phyloP scores from a whole-genome alignment of 2,329 filamentous ascomycete genomes.

The Venturia nashicola region DNA sequence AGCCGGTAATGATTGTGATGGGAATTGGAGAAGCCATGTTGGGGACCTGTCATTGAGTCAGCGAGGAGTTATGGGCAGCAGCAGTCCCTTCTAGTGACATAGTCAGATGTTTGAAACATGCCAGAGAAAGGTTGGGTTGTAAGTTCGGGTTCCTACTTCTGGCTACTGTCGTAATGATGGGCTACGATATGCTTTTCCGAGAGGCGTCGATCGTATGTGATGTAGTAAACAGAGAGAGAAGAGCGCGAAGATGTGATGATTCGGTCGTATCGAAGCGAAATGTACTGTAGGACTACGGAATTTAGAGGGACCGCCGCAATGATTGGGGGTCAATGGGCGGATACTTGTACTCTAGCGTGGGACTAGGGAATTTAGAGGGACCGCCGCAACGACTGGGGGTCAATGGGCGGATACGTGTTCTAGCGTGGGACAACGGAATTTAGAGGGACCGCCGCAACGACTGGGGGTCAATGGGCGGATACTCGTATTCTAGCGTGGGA shows the following conservation, averaged over 20 bases:
- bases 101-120: not conserved
- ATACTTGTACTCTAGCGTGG: too few relatives aligned
- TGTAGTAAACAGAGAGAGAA: not conserved
- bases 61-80: not conserved
- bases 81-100: not conserved
- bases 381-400: not conserved
- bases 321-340: not conserved
- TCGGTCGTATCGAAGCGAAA: not conserved
- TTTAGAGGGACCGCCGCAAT: not conserved
- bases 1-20: conserved; percentile 91
- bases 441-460: not conserved
- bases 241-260: not conserved
- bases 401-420: too few relatives aligned
- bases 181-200: not conserved
- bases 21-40: conserved; percentile 33
- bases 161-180: not conserved
- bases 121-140: not conserved
- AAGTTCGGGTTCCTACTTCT: not conserved
- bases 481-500: not conserved
- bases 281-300: not conserved
- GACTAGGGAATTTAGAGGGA: not conserved
- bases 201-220: too few relatives aligned
- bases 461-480: not conserved
- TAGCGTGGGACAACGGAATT: too few relatives aligned
- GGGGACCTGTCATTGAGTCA: not conserved